These are phyloP conservation scores for Bisporella sp. DNA, from an alignment of 2,329 filamentous ascomycete species.

Conservation along the genomic window DNA sequence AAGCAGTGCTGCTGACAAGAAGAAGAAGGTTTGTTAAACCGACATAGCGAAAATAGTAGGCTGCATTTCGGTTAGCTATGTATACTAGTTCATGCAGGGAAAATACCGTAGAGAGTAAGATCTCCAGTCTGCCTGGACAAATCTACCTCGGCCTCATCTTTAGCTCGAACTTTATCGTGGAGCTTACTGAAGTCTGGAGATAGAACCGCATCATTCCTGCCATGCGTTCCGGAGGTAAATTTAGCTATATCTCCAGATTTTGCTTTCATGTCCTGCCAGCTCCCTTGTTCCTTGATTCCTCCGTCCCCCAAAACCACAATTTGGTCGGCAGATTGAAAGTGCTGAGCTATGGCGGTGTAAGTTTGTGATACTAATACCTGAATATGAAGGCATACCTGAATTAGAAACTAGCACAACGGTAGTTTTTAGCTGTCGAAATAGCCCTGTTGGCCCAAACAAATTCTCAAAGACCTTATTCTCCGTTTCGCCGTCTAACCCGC, in stretches of 20 bases:
- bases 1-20: neutral
- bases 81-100: neutral
- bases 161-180: constrained; percentile 8
- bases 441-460: constrained; percentile 34
- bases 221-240: constrained; percentile 18
- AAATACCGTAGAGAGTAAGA: constrained; percentile 13
- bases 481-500: constrained; percentile 38
- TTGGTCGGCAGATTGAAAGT: constrained; percentile 33
- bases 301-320: constrained; percentile 30
- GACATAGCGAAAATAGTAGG: constrained; percentile 6
- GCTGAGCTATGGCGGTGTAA: constrained; percentile 24
- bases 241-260: constrained; percentile 14
- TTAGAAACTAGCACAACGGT: constrained; percentile 40
- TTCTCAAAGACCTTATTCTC: constrained; percentile 34
- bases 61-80: constrained; percentile 2
- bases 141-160: constrained; percentile 16
- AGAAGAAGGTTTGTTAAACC: constrained; percentile 3
- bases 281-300: constrained; percentile 28
- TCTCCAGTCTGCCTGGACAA: constrained; percentile 19
- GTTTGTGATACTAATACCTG: neutral
- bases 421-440: constrained; percentile 31
- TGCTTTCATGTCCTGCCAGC: constrained; percentile 18
- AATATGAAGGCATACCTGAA: constrained; percentile 23
- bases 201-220: constrained; percentile 16
- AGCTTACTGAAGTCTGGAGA: constrained; percentile 11